Percentiles rank a stretch among this genome's conserved stretches.
Conservation (phyloP, 106 monocot species). For the Acorus calamus region DNA sequence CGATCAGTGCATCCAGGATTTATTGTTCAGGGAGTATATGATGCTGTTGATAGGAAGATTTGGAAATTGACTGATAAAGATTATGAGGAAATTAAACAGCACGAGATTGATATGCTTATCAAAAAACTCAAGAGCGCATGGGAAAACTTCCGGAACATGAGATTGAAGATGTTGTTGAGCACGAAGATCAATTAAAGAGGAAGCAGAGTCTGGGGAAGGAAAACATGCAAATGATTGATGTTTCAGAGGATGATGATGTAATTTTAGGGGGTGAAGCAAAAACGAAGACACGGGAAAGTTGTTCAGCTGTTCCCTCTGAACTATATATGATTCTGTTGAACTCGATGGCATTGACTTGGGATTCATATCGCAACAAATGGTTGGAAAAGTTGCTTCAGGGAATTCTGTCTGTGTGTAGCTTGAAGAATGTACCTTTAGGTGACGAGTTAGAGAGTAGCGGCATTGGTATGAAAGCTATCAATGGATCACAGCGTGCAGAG, state of each 20-base stretch:
- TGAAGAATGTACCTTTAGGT: conserved; percentile 15
- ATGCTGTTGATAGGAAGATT: conserved; percentile 63
- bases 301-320: conserved; percentile 45
- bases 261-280: conserved; percentile 12
- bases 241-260: conserved; percentile 30
- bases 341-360: conserved; percentile 65
- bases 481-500: too few relatives aligned
- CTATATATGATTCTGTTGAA: conserved; percentile 39
- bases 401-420: conserved; percentile 35
- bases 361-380: conserved; percentile 74
- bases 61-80: conserved; percentile 94
- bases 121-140: conserved; percentile 59
- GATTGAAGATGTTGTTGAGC: conserved; percentile 28
- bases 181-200: conserved; percentile 18
- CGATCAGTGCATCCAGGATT: conserved; percentile 77
- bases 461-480: too few relatives aligned
- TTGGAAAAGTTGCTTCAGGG: conserved; percentile 76
- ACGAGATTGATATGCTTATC: conserved; percentile 76
- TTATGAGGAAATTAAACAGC: conserved; percentile 82
- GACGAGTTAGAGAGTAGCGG: too few relatives aligned
- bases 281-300: conserved; percentile 66
- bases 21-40: conserved; percentile 89
- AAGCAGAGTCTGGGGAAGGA: conserved; percentile 54
- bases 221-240: conserved; percentile 42
- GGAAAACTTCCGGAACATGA: conserved; percentile 82